Evolutionary conservation across 1,284 basidiomycete species (phyloP).

Genomic region (Ganoderma multipileum): DNA sequence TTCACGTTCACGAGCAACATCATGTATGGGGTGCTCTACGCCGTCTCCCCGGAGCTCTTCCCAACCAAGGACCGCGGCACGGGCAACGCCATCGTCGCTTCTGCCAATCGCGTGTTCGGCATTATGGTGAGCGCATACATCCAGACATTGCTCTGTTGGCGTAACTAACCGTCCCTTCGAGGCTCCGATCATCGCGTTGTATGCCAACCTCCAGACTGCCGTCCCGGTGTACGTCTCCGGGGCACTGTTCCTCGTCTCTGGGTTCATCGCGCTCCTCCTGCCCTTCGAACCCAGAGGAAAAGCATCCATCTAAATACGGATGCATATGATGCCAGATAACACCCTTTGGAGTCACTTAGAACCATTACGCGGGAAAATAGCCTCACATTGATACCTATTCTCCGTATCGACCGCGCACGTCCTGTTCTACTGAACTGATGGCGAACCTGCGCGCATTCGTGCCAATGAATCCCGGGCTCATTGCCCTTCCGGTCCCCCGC

Average conservation of each 20-base stretch:
- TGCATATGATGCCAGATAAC: too few species aligned
- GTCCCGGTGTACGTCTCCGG: constrained; percentile 77
- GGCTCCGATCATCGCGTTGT: constrained; percentile 73
- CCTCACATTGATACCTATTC: too few species aligned
- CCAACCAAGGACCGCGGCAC: constrained; percentile 76
- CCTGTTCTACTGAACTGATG: too few species aligned
- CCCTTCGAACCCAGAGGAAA: constrained; percentile 76
- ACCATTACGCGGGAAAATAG: too few species aligned
- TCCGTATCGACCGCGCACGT: too few species aligned
- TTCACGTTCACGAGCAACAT: constrained; percentile 68
- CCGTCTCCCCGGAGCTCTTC: constrained; percentile 70
- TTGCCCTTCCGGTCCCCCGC: too few species aligned
- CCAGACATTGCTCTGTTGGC: not conserved
- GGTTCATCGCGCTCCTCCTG: constrained; percentile 66
- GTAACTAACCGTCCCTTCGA: constrained; percentile 29
- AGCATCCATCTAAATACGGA: constrained; percentile 52
- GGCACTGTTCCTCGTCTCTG: constrained; percentile 66
- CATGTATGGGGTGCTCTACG: constrained; percentile 79
- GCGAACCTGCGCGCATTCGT: too few species aligned
- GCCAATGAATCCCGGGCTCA: too few species aligned
- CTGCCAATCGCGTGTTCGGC: constrained; percentile 67
- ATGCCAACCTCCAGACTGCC: constrained; percentile 61
- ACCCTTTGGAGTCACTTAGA: too few species aligned
- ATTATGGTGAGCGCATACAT: constrained; percentile 51
- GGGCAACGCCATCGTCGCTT: constrained; percentile 69